Evolutionary conservation across 169 alveolate species (phyloP).

Genomic region (Cryptosporidium muris): DNA sequence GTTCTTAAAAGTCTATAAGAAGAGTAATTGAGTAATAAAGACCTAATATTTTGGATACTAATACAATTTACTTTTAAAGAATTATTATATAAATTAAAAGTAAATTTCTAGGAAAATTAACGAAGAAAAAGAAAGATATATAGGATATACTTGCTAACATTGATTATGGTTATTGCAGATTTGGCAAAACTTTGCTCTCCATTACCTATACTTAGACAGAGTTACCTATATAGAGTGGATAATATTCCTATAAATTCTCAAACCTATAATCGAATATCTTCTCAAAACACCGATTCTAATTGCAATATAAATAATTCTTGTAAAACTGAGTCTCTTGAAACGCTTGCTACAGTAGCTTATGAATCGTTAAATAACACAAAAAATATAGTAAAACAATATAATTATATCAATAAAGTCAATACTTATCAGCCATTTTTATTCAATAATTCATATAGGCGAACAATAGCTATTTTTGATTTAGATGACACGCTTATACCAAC

Average conservation of each 20-base stretch:
- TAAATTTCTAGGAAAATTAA: background rate
- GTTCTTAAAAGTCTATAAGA: no score
- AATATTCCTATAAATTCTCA: no score
- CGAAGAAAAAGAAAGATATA: background rate
- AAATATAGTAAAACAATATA: no score
- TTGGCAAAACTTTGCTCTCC: slow-evolving; percentile 67
- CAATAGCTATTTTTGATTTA: slow-evolving; percentile 79
- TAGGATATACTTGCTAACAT: background rate
- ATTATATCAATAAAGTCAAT: no score
- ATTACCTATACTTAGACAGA: slow-evolving; percentile 27
- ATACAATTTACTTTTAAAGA: background rate
- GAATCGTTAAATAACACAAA: no score
- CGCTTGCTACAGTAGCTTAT: no score
- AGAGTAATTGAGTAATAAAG: background rate
- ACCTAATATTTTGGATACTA: background rate
- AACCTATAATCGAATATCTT: no score
- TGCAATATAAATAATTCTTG: no score
- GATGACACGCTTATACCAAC: slow-evolving; percentile 86
- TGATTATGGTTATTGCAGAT: slow-evolving; percentile 52
- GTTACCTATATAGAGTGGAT: background rate
- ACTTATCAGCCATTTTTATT: no score
- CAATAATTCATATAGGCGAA: background rate
- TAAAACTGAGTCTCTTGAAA: no score
- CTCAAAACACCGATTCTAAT: no score
- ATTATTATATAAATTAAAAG: background rate